Evolutionary conservation across 805 yeast species (phyloP), one percentile per base, ranked within the genome.

Genomic region (Ogataea dorogensis): DNA sequence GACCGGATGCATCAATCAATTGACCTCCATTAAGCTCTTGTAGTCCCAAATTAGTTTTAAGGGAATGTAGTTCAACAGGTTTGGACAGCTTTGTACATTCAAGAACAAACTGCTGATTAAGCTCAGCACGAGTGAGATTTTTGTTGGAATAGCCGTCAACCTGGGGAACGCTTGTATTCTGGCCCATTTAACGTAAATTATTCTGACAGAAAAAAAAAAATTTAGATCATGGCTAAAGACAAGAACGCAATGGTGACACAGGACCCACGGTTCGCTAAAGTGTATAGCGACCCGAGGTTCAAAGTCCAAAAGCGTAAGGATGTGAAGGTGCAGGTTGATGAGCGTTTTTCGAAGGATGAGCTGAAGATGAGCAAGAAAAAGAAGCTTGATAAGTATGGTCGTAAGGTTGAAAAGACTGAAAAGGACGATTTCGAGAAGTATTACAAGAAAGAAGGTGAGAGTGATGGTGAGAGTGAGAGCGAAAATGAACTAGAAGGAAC

Each of bases 271-370:
- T 91, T 91, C 60, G 64, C 83, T 7, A 68, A 79, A 7, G 82
- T 91, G 5, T 86, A 82, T 50, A 76, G 73, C 46, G 98, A 93
- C 61, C 98, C 98, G 4, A 71, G 96, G 45, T 93, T 91, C 65
- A 81, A 76, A 42, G 64, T 77, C 17, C 89, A 96, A 2, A 81
- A 71, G 52, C 72, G 71, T 57, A 79, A 77, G 49, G 78, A 81
- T 38, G 64, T 79, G 43, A 84, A 82, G 56, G 83, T 87, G 24
- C 78, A 84, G 49, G 70, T 93, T 16, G 98, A 93, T 62, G 82
- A 78, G 39, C 77, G 98, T 61, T 93, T 93, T 63, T 63, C 68
- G 34, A 82, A 80, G 49, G 77, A 77, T 29, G 84, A 78, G 38
- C 61, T 84, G 32, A 73, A 65, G 36, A 64, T 79, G 38, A 74